A percentile compares a stretch with the other conserved stretches of the same genome.
phyloP scores from a whole-genome alignment of 768 basidiomycete species.

The Gymnopilus dilepis region DNA sequence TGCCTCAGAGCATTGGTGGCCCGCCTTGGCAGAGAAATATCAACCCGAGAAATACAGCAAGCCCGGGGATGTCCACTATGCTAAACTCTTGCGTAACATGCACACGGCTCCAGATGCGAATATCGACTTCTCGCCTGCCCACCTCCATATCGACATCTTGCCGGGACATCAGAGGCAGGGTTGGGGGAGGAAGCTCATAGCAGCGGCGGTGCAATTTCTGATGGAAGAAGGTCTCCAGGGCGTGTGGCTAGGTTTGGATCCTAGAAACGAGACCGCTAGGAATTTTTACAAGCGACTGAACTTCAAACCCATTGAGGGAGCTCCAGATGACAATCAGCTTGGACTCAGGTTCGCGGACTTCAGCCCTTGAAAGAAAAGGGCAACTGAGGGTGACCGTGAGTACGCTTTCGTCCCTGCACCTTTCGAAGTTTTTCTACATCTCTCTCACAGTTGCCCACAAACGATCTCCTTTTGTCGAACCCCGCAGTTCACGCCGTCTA shows the following conservation, averaged over 20 bases:
- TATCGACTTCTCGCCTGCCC: constrained; percentile 70
- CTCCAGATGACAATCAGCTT: constrained; percentile 50
- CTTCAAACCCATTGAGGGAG: constrained; percentile 61
- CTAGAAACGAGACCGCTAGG: constrained; percentile 62
- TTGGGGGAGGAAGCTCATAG: constrained; percentile 72
- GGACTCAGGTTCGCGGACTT: constrained; percentile 58
- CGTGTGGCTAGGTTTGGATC: constrained; percentile 74
- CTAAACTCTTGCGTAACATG: constrained; percentile 47
- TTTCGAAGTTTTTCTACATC: not conserved
- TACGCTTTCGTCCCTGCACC: not conserved
- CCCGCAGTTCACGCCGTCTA: not conserved
- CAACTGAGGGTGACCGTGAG: not conserved
- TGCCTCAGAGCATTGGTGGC: constrained; percentile 68
- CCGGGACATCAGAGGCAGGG: constrained; percentile 69
- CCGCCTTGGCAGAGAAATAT: constrained; percentile 61
- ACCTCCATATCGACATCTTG: constrained; percentile 78
- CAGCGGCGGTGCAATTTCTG: constrained; percentile 57
- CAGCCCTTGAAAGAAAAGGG: not conserved
- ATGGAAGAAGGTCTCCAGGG: constrained; percentile 51
- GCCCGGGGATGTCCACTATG: constrained; percentile 50
- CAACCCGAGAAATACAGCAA: constrained; percentile 40
- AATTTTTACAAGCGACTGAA: constrained; percentile 68
- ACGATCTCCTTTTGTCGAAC: not conserved
- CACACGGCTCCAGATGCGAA: constrained; percentile 54
- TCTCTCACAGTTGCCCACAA: not conserved